Conservation (phyloP, 75 land plant genomes). For the Selaginella tamariscina region DNA sequence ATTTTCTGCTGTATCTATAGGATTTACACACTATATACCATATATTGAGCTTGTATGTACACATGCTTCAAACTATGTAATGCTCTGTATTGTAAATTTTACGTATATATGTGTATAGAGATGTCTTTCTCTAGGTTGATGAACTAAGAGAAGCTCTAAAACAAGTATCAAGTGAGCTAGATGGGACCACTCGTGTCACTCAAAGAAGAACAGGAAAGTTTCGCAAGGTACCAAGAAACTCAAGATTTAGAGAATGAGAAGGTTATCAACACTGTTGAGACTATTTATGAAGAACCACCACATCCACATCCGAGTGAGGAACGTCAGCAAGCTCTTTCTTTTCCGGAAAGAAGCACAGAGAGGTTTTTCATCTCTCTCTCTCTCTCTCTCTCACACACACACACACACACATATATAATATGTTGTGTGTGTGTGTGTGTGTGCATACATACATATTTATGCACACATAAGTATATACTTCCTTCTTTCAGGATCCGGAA, state of each 20-base stretch:
- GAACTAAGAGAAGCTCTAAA: slow-evolving; percentile 51
- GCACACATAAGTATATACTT: too few species aligned
- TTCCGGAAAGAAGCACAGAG: not conserved
- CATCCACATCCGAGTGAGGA: too few species aligned
- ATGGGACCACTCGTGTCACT: slow-evolving; percentile 67
- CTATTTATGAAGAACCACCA: not conserved
- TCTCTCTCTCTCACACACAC: too few species aligned
- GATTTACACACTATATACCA: too few species aligned
- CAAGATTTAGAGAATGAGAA: not conserved
- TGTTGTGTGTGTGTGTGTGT: too few species aligned
- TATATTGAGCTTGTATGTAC: not conserved
- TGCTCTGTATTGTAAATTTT: slow-evolving; percentile 17
- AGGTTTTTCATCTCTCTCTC: not conserved
- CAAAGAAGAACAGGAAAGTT: slow-evolving; percentile 67
- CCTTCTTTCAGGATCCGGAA: slow-evolving; percentile 53
- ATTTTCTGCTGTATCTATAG: too few species aligned
- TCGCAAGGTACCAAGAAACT: not conserved
- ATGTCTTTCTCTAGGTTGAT: too few species aligned
- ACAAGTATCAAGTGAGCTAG: slow-evolving; percentile 45
- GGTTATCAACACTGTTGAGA: not conserved
- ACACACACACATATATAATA: too few species aligned
- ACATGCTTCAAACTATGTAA: too few species aligned
- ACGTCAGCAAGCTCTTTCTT: too few species aligned
- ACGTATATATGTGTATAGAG: too few species aligned
- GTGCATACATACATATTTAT: too few species aligned